Conservation (phyloP, 108 stramenopile species). For the Cyclotella baltica region DNA sequence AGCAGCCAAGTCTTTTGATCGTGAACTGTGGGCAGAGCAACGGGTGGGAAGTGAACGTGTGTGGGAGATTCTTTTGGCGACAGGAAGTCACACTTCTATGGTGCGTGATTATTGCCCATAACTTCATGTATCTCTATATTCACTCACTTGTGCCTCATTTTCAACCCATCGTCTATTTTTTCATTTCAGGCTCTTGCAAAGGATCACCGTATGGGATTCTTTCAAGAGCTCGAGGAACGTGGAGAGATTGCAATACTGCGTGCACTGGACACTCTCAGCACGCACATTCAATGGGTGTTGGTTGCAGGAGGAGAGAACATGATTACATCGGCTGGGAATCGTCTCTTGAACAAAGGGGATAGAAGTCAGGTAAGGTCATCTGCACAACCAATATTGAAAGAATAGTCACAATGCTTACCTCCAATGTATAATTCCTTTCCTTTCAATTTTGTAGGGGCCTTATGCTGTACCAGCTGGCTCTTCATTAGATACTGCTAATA, state of each 20-base stretch:
- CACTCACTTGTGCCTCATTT: not conserved
- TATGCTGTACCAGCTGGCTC: conserved; percentile 81
- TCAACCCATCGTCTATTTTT: too few relatives aligned
- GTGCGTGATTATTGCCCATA: not conserved
- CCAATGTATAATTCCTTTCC: not conserved
- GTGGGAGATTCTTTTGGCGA: conserved; percentile 75
- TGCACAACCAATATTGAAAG: not conserved
- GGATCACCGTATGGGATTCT: conserved; percentile 71
- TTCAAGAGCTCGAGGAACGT: conserved; percentile 78
- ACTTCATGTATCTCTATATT: not conserved
- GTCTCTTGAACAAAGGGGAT: conserved; percentile 66
- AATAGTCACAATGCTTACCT: not conserved
- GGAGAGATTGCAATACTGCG: conserved; percentile 81
- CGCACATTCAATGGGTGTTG: conserved; percentile 87
- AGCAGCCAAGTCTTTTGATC: conserved; percentile 86
- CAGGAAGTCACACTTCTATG: conserved; percentile 64
- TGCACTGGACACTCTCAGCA: conserved; percentile 81
- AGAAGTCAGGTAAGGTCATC: conserved; percentile 54
- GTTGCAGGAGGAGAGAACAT: conserved; percentile 80
- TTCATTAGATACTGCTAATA: conserved; percentile 77
- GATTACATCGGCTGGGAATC: conserved; percentile 68
- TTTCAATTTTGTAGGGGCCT: conserved; percentile 58
- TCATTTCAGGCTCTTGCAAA: conserved; percentile 53
- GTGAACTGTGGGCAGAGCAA: conserved; percentile 87
- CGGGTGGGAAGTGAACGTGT: conserved; percentile 79